Percentiles rank a stretch among this genome's conserved stretches.
Evolutionary conservation across 2,329 filamentous ascomycete genomes (phyloP).

Genomic region (Verticillium tricorpus): DNA sequence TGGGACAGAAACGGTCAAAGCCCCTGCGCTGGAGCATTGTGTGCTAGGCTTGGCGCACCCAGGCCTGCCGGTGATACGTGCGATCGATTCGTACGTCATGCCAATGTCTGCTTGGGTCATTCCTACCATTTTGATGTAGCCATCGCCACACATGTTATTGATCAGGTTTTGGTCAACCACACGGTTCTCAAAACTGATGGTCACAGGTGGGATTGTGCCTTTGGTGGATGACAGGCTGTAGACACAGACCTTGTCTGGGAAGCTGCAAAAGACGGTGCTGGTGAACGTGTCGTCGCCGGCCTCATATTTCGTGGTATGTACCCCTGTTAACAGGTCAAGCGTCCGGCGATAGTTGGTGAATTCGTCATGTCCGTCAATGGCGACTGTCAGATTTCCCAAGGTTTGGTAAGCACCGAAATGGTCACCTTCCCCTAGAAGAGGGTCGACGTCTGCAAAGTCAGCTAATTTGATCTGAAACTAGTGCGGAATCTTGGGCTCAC

Average conservation of each 20-base stretch:
- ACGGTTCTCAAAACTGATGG: constrained; percentile 36
- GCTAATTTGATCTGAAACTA: not conserved
- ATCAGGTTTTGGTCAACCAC: constrained; percentile 23
- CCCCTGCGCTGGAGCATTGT: constrained; percentile 12
- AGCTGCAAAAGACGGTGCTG: constrained; percentile 36
- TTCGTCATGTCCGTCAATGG: constrained; percentile 23
- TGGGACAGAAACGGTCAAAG: constrained; percentile 22
- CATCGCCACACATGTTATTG: constrained; percentile 25
- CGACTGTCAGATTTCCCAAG: constrained; percentile 39
- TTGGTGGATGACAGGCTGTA: constrained; percentile 11
- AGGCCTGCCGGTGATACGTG: not conserved
- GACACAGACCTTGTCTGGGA: constrained; percentile 29
- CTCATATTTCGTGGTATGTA: constrained; percentile 30
- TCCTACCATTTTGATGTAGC: constrained; percentile 25
- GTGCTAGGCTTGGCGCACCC: constrained; percentile 12
- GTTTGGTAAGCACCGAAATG: constrained; percentile 43
- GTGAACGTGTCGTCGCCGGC: constrained; percentile 16
- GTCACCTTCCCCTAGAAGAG: constrained; percentile 31
- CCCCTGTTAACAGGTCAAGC: constrained; percentile 37
- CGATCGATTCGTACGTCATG: constrained; percentile 32
- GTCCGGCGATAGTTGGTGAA: constrained; percentile 31
- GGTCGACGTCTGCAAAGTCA: constrained; percentile 22
- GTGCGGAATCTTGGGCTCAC: constrained; percentile 14
- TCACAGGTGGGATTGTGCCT: constrained; percentile 30
- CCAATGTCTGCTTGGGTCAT: constrained; percentile 36